Evolutionary conservation across 2,329 filamentous ascomycete genomes (phyloP).

Genomic region (Aspergillus floridensis): DNA sequence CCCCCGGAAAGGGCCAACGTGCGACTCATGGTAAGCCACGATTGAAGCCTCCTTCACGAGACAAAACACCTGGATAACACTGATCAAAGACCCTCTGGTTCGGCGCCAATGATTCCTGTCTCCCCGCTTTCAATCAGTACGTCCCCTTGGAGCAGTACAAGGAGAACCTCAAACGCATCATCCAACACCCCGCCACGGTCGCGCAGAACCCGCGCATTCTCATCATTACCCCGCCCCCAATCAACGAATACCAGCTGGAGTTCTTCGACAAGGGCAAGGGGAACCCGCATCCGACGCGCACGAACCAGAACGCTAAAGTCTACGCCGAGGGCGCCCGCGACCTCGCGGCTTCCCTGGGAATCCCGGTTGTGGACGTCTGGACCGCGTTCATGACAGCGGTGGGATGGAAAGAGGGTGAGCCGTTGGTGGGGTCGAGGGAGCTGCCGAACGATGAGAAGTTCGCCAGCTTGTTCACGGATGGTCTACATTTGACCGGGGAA

Average conservation of each 20-base stretch:
- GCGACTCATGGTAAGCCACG: constrained; percentile 41
- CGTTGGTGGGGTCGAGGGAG: constrained; percentile 57
- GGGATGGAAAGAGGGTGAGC: constrained; percentile 52
- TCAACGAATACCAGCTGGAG: constrained; percentile 70
- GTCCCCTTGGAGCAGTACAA: constrained; percentile 74
- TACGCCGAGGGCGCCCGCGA: constrained; percentile 67
- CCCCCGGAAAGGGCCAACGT: constrained; percentile 54
- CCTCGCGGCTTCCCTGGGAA: constrained; percentile 53
- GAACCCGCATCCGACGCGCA: constrained; percentile 53
- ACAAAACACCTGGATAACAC: constrained; percentile 1
- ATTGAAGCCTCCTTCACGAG: neutral
- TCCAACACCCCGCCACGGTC: constrained; percentile 67
- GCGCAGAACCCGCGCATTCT: constrained; percentile 74
- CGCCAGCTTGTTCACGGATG: constrained; percentile 54
- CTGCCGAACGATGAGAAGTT: constrained; percentile 57
- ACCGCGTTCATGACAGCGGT: constrained; percentile 68
- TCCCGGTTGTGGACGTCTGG: constrained; percentile 77
- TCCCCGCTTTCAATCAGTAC: constrained; percentile 69
- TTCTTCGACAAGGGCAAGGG: constrained; percentile 50
- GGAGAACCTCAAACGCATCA: constrained; percentile 67
- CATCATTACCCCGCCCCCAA: constrained; percentile 72
- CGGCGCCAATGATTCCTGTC: constrained; percentile 84
- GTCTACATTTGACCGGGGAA: constrained; percentile 57
- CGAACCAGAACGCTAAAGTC: constrained; percentile 58
- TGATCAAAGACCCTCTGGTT: constrained; percentile 68